Percentiles rank a stretch among this genome's conserved stretches.
Evolutionary conservation across 2,329 filamentous ascomycete species (phyloP).

Genomic region (Elsinoe batatas): DNA sequence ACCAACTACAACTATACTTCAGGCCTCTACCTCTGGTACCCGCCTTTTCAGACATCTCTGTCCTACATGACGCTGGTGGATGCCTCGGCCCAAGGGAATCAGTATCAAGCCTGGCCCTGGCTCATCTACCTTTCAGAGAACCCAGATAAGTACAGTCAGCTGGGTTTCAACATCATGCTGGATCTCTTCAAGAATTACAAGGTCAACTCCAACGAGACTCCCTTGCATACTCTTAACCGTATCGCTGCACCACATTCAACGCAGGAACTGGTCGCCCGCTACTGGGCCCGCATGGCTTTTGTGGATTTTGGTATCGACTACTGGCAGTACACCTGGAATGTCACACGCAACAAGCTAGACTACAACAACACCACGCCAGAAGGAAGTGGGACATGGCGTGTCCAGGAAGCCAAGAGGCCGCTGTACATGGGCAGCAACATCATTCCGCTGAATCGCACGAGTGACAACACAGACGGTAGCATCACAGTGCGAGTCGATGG

Average conservation of each 20-base stretch:
- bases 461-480: conserved; percentile 23
- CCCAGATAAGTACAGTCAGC: conserved; percentile 32
- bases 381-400: conserved; percentile 32
- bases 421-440: conserved; percentile 45
- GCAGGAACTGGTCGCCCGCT: conserved; percentile 37
- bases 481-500: conserved; percentile 28
- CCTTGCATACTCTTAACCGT: conserved; percentile 38
- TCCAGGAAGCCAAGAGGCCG: conserved; percentile 35
- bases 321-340: conserved; percentile 32
- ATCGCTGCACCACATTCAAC: conserved; percentile 23
- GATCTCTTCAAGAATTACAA: conserved; percentile 34
- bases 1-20: conserved; percentile 26
- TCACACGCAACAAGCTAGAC: conserved; percentile 29
- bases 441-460: conserved; percentile 28
- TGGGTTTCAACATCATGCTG: conserved; percentile 18
- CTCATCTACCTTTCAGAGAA: conserved; percentile 41
- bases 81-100: conserved; percentile 33
- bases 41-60: conserved; percentile 39
- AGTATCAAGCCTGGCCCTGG: conserved; percentile 46
- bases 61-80: conserved; percentile 43
- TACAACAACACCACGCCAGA: conserved; percentile 35
- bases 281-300: conserved; percentile 47
- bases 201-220: conserved; percentile 40
- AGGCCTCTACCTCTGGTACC: conserved; percentile 32
- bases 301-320: conserved; percentile 40